These are phyloP conservation scores for Diplodia mutila DNA, from an alignment of 2,329 filamentous ascomycete species.

Conservation along the genomic window DNA sequence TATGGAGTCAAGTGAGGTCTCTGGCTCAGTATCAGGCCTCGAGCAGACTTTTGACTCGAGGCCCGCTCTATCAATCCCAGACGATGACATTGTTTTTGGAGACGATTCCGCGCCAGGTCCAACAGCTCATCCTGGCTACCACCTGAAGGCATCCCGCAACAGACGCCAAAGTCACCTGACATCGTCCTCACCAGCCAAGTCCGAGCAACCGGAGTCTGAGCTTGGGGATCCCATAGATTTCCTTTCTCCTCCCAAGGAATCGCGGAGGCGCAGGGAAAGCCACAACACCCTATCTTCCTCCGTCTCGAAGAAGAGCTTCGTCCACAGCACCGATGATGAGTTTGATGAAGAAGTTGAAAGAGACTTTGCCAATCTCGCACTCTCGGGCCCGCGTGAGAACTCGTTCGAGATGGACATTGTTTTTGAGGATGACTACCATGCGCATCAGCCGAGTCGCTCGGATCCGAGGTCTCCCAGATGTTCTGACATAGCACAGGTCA, in stretches of 20 bases:
- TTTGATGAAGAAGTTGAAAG: conserved; percentile 54
- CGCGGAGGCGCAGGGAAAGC: conserved; percentile 35
- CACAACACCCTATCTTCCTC: conserved; percentile 47
- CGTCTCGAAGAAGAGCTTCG: conserved; percentile 46
- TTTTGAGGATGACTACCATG: conserved; percentile 9
- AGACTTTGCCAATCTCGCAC: conserved; percentile 6
- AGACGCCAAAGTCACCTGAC: conserved; percentile 37
- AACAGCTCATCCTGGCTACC: not conserved
- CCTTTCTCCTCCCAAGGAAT: not conserved
- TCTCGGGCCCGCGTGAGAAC: conserved; percentile 1
- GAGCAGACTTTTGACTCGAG: conserved; percentile 2
- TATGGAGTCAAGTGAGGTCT: conserved; percentile 3
- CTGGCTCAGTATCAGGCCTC: not conserved
- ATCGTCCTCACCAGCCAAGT: conserved; percentile 9
- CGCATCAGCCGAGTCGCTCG: conserved; percentile 21
- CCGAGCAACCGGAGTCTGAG: not conserved
- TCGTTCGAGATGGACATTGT: conserved; percentile 20
- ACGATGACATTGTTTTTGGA: conserved; percentile 29
- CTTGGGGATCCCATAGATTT: conserved; percentile 28
- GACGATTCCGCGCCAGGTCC: conserved; percentile 30
- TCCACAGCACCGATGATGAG: conserved; percentile 39
- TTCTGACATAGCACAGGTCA: not conserved
- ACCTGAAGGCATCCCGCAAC: conserved; percentile 34
- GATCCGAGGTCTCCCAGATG: not conserved
- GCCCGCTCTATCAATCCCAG: conserved; percentile 7